Percentiles rank a stretch among this genome's conserved stretches.
phyloP scores from a whole-genome alignment of 2,329 filamentous ascomycete species.

The Aspergillus japonicus region DNA sequence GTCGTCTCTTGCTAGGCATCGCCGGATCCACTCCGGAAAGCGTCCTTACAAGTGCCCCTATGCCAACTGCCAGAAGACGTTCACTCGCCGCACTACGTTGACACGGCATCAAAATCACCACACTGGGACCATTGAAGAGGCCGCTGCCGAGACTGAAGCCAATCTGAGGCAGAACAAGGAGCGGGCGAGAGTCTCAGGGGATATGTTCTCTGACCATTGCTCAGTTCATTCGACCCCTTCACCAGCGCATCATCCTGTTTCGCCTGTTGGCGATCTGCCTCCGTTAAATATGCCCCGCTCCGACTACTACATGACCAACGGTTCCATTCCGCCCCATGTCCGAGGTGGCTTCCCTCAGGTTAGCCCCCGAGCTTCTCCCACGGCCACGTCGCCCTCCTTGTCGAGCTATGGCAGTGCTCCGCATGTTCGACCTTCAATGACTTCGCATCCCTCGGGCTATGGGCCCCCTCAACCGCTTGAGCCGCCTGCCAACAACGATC shows the following conservation, averaged over 20 bases:
- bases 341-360: slow-evolving; percentile 70
- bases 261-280: slow-evolving; percentile 72
- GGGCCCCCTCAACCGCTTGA: slow-evolving; percentile 83
- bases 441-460: slow-evolving; percentile 81
- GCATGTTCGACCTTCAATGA: slow-evolving; percentile 60
- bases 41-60: slow-evolving; percentile 97
- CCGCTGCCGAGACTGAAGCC: slow-evolving; percentile 82
- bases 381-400: slow-evolving; percentile 64
- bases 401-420: slow-evolving; percentile 56
- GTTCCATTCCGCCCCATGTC: slow-evolving; percentile 78
- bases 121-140: slow-evolving; percentile 91
- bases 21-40: slow-evolving; percentile 92
- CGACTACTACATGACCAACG: slow-evolving; percentile 77
- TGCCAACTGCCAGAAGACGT: slow-evolving; percentile 97
- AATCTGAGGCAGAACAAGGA: slow-evolving; percentile 64
- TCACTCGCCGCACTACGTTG: slow-evolving; percentile 90
- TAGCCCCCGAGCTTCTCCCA: slow-evolving; percentile 65
- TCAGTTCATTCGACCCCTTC: slow-evolving; percentile 68
- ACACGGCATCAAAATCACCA: slow-evolving; percentile 96
- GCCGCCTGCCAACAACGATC: slow-evolving; percentile 73
- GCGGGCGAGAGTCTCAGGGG: slow-evolving; percentile 35
- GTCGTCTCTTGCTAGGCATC: slow-evolving; percentile 87
- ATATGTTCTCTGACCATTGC: slow-evolving; percentile 45
- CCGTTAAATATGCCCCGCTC: slow-evolving; percentile 68
- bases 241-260: slow-evolving; percentile 76